Evolutionary conservation across 2,329 filamentous ascomycete species (phyloP), one percentile per base, ranked within the genome.

Genomic region (Microdochium nivale): DNA sequence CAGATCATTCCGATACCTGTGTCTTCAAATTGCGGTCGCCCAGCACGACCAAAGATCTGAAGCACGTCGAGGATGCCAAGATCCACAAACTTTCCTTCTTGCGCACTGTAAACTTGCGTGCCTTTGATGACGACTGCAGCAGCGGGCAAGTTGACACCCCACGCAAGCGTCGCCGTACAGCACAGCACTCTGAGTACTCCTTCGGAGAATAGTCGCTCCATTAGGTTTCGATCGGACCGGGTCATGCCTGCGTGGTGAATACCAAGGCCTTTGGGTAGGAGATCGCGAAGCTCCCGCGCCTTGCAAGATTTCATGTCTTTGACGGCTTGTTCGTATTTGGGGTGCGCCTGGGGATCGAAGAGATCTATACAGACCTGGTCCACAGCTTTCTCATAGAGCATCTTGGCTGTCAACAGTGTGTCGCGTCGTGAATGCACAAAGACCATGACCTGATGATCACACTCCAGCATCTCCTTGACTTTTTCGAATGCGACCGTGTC

Each of bases 111-210:
- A 0, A 99, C 81, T 64, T 97, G 92, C 0, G 94, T 99, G 16
- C 94, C 94, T 71, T 99, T 99, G 75, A 99, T 99, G 65, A 99
- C 92, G 63, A 99, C 94, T 1, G 94, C 97, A 65, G 99, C 94
- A 32, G 94, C 94, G 1, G 94, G 94, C 68, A 99, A 81, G 68
- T 99, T 99, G 65, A 99, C 92, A 83, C 94, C 94, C 94, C 94
- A 99, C 1, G 94, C 94, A 25, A 99, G 78, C 1, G 94, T 99
- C 11, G 94, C 94, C 2, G 94, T 99, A 82, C 95, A 99, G 76
- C 92, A 97, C 23, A 99, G 84, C 1, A 99, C 91, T 67, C 94
- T 96, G 60, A 97, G 80, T n/a, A 97, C 86, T 25, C 94, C 95
- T 58, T 95, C 87, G 3, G 78, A 82, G 60, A 99, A 99, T 16